These are phyloP conservation scores for Kazachstania bromeliacearum DNA, from an alignment of 805 yeast species.

Conservation along the genomic window DNA sequence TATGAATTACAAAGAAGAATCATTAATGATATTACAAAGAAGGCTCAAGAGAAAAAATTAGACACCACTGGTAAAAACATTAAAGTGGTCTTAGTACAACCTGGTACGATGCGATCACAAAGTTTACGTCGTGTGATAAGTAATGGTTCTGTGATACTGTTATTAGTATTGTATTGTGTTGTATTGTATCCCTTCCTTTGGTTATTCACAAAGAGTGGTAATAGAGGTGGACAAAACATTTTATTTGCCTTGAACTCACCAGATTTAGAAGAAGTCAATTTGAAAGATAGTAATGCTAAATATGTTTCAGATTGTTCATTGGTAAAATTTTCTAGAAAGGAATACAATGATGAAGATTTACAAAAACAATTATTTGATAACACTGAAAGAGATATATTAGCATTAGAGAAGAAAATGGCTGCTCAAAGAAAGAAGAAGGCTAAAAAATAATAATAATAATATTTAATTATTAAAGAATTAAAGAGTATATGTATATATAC, in stretches of 20 bases:
- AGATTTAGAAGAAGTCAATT: conserved; percentile 47
- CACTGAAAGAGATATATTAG: conserved; percentile 49
- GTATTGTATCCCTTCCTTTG: conserved; percentile 75
- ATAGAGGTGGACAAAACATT: conserved; percentile 72
- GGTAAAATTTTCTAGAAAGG: conserved; percentile 48
- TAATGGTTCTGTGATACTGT: conserved; percentile 60
- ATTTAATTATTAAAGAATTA: not conserved
- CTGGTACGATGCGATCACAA: conserved; percentile 86
- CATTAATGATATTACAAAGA: conserved; percentile 51
- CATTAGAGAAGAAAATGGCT: conserved; percentile 64
- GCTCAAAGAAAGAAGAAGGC: conserved; percentile 42
- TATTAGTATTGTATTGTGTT: conserved; percentile 47
- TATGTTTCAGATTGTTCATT: conserved; percentile 64
- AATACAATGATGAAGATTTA: conserved; percentile 50
- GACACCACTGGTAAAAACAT: conserved; percentile 45
- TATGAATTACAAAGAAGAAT: conserved; percentile 66
- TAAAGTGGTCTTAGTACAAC: conserved; percentile 69
- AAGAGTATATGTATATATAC: not conserved
- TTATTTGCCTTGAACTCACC: conserved; percentile 66
- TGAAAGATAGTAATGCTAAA: conserved; percentile 41
- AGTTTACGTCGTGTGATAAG: conserved; percentile 70
- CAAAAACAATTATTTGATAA: conserved; percentile 52
- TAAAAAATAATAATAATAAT: conserved; percentile 10
- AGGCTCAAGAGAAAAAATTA: conserved; percentile 29
- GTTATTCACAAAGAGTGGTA: conserved; percentile 65